Percentiles rank a stretch among this genome's conserved stretches.
These are phyloP conservation scores for Paxillus ammoniavirescens DNA, from an alignment of 768 basidiomycete species.

Conservation along the genomic window DNA sequence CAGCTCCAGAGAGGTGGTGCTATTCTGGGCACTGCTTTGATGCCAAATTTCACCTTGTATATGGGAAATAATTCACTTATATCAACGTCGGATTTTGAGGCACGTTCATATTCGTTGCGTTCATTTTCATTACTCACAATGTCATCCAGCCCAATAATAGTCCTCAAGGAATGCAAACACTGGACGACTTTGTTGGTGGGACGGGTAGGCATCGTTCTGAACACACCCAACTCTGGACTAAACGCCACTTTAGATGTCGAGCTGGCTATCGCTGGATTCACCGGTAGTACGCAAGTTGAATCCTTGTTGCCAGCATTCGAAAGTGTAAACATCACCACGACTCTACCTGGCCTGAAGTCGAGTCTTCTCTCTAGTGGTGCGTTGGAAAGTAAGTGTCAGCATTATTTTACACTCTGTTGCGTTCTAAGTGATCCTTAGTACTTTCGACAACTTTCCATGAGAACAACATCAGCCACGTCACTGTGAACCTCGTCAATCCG, in stretches of 20 bases:
- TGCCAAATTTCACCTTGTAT: conserved; percentile 57
- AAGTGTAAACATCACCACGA: conserved; percentile 52
- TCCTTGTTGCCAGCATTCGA: conserved; percentile 63
- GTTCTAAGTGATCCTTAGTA: conserved; percentile 35
- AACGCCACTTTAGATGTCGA: conserved; percentile 43
- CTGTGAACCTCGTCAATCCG: conserved; percentile 62
- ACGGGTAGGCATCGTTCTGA: conserved; percentile 37
- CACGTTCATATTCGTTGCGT: conserved; percentile 15
- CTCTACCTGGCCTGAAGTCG: conserved; percentile 58
- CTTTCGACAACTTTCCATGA: conserved; percentile 59
- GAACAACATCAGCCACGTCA: conserved; percentile 65
- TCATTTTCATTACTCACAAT: conserved; percentile 3
- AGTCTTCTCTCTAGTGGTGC: conserved; percentile 55
- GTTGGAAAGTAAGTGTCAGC: conserved; percentile 45
- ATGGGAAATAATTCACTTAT: conserved; percentile 60
- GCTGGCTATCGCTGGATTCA: conserved; percentile 56
- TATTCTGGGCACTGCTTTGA: conserved; percentile 55
- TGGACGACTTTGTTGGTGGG: conserved; percentile 66
- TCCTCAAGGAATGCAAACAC: conserved; percentile 57
- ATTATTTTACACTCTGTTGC: neutral
- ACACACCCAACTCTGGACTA: neutral
- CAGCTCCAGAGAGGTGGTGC: conserved; percentile 52
- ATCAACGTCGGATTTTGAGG: conserved; percentile 52
- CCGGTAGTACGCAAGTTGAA: conserved; percentile 55
- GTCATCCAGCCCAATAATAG: conserved; percentile 53